Evolutionary conservation across 139 green algal species (phyloP).

Genomic region (Astrephomene gubernaculifera): DNA sequence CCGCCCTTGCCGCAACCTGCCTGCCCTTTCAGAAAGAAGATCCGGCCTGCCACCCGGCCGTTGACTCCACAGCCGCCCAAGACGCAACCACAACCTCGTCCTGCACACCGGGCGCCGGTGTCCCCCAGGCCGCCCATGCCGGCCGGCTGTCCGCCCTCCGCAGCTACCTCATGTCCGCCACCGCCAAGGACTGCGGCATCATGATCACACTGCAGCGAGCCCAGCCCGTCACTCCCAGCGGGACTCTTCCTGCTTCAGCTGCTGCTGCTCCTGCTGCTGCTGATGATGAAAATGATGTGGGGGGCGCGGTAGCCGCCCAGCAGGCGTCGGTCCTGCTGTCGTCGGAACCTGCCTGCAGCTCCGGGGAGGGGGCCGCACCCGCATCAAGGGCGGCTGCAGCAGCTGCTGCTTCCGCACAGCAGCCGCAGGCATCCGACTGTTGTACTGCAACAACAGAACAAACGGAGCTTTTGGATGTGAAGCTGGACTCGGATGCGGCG

Average conservation of each 20-base stretch:
- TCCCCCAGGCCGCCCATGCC: not conserved
- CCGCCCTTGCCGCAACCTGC: too few species aligned
- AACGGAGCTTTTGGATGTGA: conserved; percentile 35
- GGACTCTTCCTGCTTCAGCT: too few species aligned
- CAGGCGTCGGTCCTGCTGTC: not conserved
- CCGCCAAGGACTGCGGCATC: conserved; percentile 89
- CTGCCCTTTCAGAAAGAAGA: not conserved
- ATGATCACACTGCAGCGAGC: conserved; percentile 79
- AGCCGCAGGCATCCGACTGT: too few species aligned
- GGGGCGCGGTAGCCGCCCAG: too few species aligned
- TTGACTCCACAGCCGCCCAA: not conserved
- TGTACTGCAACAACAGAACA: too few species aligned
- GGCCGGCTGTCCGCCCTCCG: conserved; percentile 60
- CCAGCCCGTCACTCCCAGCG: not conserved
- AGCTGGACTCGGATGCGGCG: not conserved
- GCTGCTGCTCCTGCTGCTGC: too few species aligned
- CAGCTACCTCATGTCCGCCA: conserved; percentile 76
- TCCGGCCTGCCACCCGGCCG: too few species aligned
- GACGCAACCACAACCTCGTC: not conserved
- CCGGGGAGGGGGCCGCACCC: not conserved
- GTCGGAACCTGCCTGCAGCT: not conserved
- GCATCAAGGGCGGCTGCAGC: not conserved
- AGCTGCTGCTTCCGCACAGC: not conserved
- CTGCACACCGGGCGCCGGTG: not conserved
- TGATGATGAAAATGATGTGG: too few species aligned